These are phyloP conservation scores for Pleurotus pulmonarius DNA, from an alignment of 768 basidiomycete species.

Conservation along the genomic window DNA sequence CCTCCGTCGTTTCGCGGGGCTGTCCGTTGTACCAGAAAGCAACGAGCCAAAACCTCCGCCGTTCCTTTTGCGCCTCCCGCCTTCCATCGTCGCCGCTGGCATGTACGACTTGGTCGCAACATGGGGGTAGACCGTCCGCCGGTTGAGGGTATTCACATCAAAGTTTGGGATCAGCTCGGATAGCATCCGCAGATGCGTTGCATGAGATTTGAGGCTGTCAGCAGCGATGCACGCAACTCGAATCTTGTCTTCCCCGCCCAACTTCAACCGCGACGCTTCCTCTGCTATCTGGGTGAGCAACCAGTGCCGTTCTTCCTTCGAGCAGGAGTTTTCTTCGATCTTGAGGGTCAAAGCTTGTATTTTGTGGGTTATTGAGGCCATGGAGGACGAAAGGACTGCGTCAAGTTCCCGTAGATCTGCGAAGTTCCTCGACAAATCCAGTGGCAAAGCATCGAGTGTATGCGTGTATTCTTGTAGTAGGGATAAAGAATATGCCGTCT, in stretches of 20 bases:
- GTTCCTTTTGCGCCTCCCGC: slow-evolving; percentile 49
- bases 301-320: slow-evolving; percentile 75
- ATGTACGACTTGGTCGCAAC: slow-evolving; percentile 66
- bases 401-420: slow-evolving; percentile 98
- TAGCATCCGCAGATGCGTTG: slow-evolving; percentile 56
- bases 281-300: slow-evolving; percentile 92
- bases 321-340: slow-evolving; percentile 60
- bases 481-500: slow-evolving; percentile 57
- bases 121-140: slow-evolving; percentile 73
- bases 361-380: slow-evolving; percentile 76
- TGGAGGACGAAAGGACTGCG: slow-evolving; percentile 90
- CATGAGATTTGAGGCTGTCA: slow-evolving; percentile 75
- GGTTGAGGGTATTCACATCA: slow-evolving; percentile 50
- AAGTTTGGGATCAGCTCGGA: slow-evolving; percentile 63
- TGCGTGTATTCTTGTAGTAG: slow-evolving; percentile 85
- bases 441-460: slow-evolving; percentile 88
- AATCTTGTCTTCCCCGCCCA: slow-evolving; percentile 98
- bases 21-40: slow-evolving; percentile 52
- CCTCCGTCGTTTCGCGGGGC: slow-evolving; percentile 64
- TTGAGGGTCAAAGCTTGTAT: slow-evolving; percentile 71
- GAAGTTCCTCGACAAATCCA: slow-evolving; percentile 91
- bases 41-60: slow-evolving; percentile 53
- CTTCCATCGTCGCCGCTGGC: slow-evolving; percentile 57
- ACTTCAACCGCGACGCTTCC: slow-evolving; percentile 85
- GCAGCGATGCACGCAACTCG: slow-evolving; percentile 89